These are phyloP conservation scores for Penicillium sclerotigenum DNA, from an alignment of 2,329 filamentous ascomycete genomes.

Conservation along the genomic window DNA sequence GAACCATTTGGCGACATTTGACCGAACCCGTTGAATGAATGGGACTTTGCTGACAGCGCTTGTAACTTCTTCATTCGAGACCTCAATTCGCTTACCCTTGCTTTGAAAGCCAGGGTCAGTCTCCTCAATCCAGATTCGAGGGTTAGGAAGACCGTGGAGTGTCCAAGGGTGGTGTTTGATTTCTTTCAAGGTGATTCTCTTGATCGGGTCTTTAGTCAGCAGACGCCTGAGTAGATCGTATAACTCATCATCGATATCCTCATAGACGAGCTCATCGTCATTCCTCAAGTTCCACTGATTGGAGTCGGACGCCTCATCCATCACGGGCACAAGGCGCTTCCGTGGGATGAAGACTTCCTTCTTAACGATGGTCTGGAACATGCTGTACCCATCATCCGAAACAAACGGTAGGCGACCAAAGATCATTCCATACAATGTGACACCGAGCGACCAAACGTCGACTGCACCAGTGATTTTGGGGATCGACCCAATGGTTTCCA, in stretches of 20 bases:
- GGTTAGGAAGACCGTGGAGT: constrained; percentile 70
- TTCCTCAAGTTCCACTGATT: constrained; percentile 55
- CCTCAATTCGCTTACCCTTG: constrained; percentile 81
- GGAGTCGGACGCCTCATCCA: constrained; percentile 45
- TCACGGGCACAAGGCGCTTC: constrained; percentile 72
- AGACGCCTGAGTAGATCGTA: constrained; percentile 75
- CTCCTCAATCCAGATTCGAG: constrained; percentile 82
- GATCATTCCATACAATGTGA: constrained; percentile 92
- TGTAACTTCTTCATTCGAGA: constrained; percentile 86
- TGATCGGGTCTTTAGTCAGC: constrained; percentile 82
- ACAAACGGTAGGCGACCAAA: constrained; percentile 92
- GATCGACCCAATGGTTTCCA: constrained; percentile 51
- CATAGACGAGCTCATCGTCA: constrained; percentile 76
- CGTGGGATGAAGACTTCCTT: constrained; percentile 87
- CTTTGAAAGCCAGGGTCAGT: constrained; percentile 79
- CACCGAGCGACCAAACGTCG: constrained; percentile 94
- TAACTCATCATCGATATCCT: constrained; percentile 76
- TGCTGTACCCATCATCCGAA: constrained; percentile 83
- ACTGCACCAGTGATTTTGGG: constrained; percentile 88
- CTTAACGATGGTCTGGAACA: constrained; percentile 88
- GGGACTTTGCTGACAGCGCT: constrained; percentile 86
- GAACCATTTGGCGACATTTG: constrained; percentile 67
- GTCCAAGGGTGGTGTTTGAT: constrained; percentile 96
- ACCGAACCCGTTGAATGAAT: constrained; percentile 79
- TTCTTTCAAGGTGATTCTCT: constrained; percentile 83